Conservation (phyloP, 306 rosid genomes). For the Prunus fruticosa region DNA sequence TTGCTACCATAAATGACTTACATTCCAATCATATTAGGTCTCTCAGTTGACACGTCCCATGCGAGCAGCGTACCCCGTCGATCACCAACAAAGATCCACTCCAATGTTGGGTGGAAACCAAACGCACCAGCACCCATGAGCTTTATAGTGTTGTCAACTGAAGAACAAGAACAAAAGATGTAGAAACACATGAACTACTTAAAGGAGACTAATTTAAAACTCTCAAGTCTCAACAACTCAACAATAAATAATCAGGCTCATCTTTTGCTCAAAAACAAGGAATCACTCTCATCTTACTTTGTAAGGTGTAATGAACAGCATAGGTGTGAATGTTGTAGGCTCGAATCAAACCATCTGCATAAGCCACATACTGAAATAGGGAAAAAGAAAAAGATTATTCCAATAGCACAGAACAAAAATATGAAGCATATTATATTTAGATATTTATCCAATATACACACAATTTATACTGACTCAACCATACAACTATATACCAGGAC, state of each 20-base stretch:
- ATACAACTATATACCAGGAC: constrained; percentile 52
- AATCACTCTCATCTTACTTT: constrained; percentile 56
- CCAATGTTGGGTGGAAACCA: constrained; percentile 97
- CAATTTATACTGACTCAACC: background rate
- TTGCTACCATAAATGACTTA: constrained; percentile 49
- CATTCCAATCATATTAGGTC: constrained; percentile 98
- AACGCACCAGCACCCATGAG: constrained; percentile 95
- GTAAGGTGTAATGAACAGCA: constrained; percentile 93
- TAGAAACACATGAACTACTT: constrained; percentile 8
- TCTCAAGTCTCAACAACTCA: constrained; percentile 4
- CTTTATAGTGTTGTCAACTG: constrained; percentile 91
- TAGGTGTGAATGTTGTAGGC: constrained; percentile 92
- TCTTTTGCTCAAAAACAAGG: background rate
- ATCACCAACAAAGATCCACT: constrained; percentile 99
- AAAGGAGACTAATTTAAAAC: constrained; percentile 14
- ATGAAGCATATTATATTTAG: background rate
- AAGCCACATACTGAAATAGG: constrained; percentile 78
- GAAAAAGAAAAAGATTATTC: constrained; percentile 24
- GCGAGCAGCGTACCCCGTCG: constrained; percentile 93
- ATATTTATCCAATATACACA: constrained; percentile 18
- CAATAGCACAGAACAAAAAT: constrained; percentile 23
- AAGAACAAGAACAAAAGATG: constrained; percentile 24
- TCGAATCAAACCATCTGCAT: constrained; percentile 93
- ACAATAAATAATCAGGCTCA: constrained; percentile 22
- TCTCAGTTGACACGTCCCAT: constrained; percentile 97